Base-by-base conservation (phyloP, 306 rosid genomes). In the Malus sieversii region DNA sequence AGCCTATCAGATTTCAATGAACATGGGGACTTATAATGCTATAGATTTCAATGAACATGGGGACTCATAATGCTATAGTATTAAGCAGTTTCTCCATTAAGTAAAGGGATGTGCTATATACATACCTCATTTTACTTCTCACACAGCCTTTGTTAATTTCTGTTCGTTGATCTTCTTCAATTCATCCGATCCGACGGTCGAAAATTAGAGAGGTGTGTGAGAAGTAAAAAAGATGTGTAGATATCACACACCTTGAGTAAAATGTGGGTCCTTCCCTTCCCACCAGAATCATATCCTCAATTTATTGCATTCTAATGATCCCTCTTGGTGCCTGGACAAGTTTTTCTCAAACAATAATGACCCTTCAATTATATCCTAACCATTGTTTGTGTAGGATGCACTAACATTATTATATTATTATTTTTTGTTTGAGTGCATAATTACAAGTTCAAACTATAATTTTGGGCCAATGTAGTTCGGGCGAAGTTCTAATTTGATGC, bases 201-300 rank as follows among this genome's bases (percentile, higher is more conserved):
- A 27, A 27, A 27, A 27, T 27, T 27, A 27, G 27, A 27, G 2
- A 1, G 2, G 2, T 27, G 27, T 27, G 27, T 27, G 27, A 27
- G 27, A 27, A 27, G 27, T 27, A 27, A 27, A 27, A 27, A 27
- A 27, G 27, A 27, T 27, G 2, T 1, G 27, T 27, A 1, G 27
- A 27, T 27, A 27, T 27, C 27, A 27, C 27, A 27, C 27, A 1
- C 0, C 27, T 33, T 8, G 9, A 2, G 40, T 66, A 62, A 14
- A 15, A 45, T 14, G 72, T 68, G 82, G 79, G 76, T 20, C 25
- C 55, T 51, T 48, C 53, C 81, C 66, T 72, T 38, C 33, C 40
- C 25, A 33, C 9, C 25, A 71, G 74, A 73, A 77, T 72, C 78
- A 71, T 9, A 55, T 23, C 61, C 9, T 14, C 11, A 58, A 2